Conservation (phyloP, 2,329 filamentous ascomycete genomes). For the Xylariaceae sp. region DNA sequence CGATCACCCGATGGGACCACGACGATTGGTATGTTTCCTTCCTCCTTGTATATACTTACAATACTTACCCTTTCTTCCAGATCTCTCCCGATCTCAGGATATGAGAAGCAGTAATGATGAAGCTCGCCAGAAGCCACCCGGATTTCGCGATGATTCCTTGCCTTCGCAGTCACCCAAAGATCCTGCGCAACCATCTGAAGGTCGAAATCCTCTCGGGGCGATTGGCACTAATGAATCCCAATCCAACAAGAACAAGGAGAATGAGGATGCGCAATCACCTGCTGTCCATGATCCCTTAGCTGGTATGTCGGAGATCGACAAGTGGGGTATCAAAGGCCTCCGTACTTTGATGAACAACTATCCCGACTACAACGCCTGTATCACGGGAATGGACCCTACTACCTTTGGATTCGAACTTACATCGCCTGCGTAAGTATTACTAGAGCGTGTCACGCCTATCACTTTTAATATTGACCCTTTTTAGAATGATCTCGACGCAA, state of each 20-base stretch:
- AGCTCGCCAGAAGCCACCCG: conserved; percentile 51
- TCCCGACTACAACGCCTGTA: conserved; percentile 66
- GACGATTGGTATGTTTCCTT: conserved; percentile 43
- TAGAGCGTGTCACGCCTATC: neutral
- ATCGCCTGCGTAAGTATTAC: conserved; percentile 61
- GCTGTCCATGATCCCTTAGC: conserved; percentile 64
- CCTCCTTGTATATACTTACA: neutral
- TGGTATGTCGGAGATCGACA: conserved; percentile 68
- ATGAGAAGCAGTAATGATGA: conserved; percentile 53
- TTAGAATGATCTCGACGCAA: conserved; percentile 63
- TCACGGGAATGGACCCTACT: conserved; percentile 65
- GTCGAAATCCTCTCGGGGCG: conserved; percentile 52
- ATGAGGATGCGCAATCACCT: conserved; percentile 48
- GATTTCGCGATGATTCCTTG: conserved; percentile 53
- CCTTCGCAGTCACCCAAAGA: conserved; percentile 47
- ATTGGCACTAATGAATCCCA: conserved; percentile 53
- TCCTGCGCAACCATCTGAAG: conserved; percentile 43
- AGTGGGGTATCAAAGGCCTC: conserved; percentile 70
- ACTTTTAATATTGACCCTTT: conserved; percentile 25
- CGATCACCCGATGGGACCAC: conserved; percentile 56
- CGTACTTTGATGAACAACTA: conserved; percentile 69
- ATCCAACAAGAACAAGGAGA: conserved; percentile 51
- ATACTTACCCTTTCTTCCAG: conserved; percentile 37
- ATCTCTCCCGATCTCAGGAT: conserved; percentile 53
- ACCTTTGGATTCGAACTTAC: conserved; percentile 64